phyloP scores from a whole-genome alignment of 306 rosid genomes.

The Sicyos baderoa region DNA sequence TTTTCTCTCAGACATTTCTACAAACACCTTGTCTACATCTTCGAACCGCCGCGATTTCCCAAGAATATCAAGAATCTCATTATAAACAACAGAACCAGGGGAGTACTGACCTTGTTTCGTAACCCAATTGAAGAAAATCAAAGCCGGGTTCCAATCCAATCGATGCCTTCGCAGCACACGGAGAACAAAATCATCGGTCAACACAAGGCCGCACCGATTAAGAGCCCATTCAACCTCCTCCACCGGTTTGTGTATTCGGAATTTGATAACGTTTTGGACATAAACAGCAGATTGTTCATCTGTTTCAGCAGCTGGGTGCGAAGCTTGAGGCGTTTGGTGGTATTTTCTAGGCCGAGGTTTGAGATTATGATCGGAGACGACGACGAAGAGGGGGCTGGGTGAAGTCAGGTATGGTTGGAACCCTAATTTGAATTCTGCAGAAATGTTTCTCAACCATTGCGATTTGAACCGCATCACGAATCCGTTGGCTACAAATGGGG shows the following conservation, averaged over 20 bases:
- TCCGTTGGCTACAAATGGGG: background rate
- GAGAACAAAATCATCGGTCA: conserved; percentile 41
- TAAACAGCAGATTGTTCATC: conserved; percentile 26
- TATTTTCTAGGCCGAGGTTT: background rate
- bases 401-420: conserved; percentile 21
- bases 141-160: conserved; percentile 64
- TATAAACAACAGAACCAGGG: conserved; percentile 41
- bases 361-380: conserved; percentile 3
- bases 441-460: conserved; percentile 10
- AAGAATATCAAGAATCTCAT: conserved; percentile 49
- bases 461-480: conserved; percentile 20
- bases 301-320: conserved; percentile 28
- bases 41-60: conserved; percentile 48
- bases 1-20: conserved; percentile 49
- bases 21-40: conserved; percentile 52
- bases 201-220: conserved; percentile 30
- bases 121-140: conserved; percentile 57
- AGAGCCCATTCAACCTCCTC: conserved; percentile 52
- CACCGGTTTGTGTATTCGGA: conserved; percentile 47
- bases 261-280: conserved; percentile 51
- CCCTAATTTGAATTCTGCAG: conserved; percentile 16
- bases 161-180: conserved; percentile 54
- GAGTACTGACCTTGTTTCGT: conserved; percentile 22
- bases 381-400: background rate
- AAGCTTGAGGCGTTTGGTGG: conserved; percentile 14